Evolutionary conservation across 345 rosid species (phyloP), one percentile per base, ranked within the genome.

Genomic region (Syzygium aromaticum): DNA sequence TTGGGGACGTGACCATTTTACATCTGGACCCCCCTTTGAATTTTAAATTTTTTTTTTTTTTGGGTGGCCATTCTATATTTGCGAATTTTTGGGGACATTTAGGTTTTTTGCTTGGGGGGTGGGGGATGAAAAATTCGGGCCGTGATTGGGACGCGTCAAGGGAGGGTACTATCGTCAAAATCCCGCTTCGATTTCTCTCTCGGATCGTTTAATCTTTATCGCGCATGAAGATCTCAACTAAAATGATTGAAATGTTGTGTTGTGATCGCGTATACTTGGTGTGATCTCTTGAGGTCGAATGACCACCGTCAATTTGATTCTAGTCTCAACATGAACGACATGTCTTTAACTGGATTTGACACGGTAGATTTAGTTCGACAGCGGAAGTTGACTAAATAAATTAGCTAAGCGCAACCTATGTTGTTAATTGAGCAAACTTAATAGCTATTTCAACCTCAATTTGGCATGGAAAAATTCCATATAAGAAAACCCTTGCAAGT

Each of bases 221-320:
- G 0, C 33, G 5, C 43, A 64, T 30, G 30, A 7, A 64, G 0
- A 30, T 16, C 77, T 30, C 1, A 1, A 5, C 3, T 30, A 30
- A 28, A 30, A 0, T 2, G 1, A 67, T 1, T 67, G 1, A 8
- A 33, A 19, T 67, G 19, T 7, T 3, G 0, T 2, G 3, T 67
- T 43, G 19, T 19, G 1, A 33, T 33, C 9, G 17, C 9, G 11
- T 33, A 46, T 16, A 28, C 14, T 19, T 7, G 9, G 0, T 38
- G 2, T 30, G 1, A 16, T 30, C 78, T 30, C 23, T 28, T 28
- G 19, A 64, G 40, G 78, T 64, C 19, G 11, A 67, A 67, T 2
- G 6, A 67, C 9, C 4, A 30, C 12, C 23, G 43, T 19, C 46
- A 33, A 33, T 33, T 8, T 43, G 46, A 43, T 17, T 67, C 46